A percentile compares a stretch with the other conserved stretches of the same genome.
Evolutionary conservation across 1,139 yeast genomes (phyloP).

Genomic region (Diutina catenulata): DNA sequence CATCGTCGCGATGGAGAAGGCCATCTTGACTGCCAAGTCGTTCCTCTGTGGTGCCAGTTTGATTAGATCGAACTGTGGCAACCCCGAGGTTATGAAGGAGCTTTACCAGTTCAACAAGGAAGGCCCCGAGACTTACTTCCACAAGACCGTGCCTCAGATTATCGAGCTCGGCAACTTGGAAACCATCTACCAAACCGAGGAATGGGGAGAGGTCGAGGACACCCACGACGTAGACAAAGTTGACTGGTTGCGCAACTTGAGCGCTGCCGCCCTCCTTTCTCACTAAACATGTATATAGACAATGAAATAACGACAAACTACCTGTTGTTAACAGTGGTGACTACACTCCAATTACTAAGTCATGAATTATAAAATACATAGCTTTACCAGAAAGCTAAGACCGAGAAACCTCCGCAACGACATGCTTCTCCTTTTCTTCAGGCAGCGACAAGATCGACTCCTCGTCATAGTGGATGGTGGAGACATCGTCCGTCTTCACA

Average conservation of each 20-base stretch:
- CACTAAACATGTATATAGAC: background rate
- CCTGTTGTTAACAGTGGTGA: too few relatives aligned
- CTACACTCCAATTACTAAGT: too few relatives aligned
- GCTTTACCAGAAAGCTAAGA: too few relatives aligned
- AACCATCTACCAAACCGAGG: conserved; percentile 68
- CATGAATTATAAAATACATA: too few relatives aligned
- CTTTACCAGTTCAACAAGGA: conserved; percentile 27
- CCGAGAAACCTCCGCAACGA: too few relatives aligned
- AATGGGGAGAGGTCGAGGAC: conserved; percentile 98
- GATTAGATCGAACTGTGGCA: conserved; percentile 24
- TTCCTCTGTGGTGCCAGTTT: conserved; percentile 60
- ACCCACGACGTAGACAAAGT: conserved; percentile 94
- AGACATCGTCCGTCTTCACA: conserved; percentile 11
- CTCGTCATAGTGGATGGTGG: conserved; percentile 6
- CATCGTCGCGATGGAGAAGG: conserved; percentile 78
- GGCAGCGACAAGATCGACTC: too few relatives aligned
- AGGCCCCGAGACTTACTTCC: conserved; percentile 16
- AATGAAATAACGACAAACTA: too few relatives aligned
- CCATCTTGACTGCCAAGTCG: conserved; percentile 76
- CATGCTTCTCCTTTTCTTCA: too few relatives aligned
- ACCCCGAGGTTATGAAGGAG: conserved; percentile 10
- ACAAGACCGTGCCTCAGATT: conserved; percentile 51
- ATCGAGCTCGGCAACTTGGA: conserved; percentile 75
- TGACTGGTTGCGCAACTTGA: conserved; percentile 71
- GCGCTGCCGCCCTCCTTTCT: conserved; percentile 55